Conservation (phyloP, 768 basidiomycete genomes). For the Leccinum aurantiacum region DNA sequence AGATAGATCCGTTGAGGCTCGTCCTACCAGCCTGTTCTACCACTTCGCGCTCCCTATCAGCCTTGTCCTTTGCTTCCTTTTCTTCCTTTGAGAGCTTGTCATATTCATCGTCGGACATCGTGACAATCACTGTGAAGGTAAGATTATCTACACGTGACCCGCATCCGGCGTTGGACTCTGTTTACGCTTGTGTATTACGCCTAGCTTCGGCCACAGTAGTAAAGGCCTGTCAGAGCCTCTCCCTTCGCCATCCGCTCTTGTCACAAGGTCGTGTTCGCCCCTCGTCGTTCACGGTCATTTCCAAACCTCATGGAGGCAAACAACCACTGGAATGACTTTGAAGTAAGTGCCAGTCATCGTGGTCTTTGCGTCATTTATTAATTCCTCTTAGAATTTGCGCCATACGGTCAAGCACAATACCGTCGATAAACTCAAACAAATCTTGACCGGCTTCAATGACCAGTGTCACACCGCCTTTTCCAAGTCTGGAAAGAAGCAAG, state of each 20-base stretch:
- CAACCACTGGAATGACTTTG: slow-evolving; percentile 72
- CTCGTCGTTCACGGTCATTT: slow-evolving; percentile 7
- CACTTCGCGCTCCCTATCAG: slow-evolving; percentile 64
- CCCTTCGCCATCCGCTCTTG: slow-evolving; percentile 5
- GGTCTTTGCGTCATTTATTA: slow-evolving; percentile 20
- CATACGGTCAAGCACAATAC: slow-evolving; percentile 75
- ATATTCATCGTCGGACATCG: slow-evolving; percentile 52
- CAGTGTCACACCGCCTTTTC: slow-evolving; percentile 66
- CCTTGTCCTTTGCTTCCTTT: slow-evolving; percentile 68
- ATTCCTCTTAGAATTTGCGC: slow-evolving; percentile 55
- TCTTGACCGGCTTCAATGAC: slow-evolving; percentile 74
- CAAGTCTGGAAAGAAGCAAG: slow-evolving; percentile 85
- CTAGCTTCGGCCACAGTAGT: slow-evolving; percentile 9
- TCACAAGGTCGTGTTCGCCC: slow-evolving; percentile 10
- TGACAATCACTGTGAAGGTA: slow-evolving; percentile 23
- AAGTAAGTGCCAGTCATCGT: slow-evolving; percentile 44
- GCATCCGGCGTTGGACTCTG: slow-evolving; percentile 9
- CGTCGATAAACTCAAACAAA: slow-evolving; percentile 83
- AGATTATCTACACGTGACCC: slow-evolving; percentile 32
- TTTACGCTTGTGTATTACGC: slow-evolving; percentile 37
- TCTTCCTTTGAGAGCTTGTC: slow-evolving; percentile 78
- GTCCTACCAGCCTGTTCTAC: slow-evolving; percentile 81
- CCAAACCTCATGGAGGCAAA: slow-evolving; percentile 53
- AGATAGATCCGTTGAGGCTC: slow-evolving; percentile 12
- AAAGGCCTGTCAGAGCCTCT: slow-evolving; percentile 7